Base-by-base conservation (phyloP, 441 rosid species). In the Gossypium davidsonii region DNA sequence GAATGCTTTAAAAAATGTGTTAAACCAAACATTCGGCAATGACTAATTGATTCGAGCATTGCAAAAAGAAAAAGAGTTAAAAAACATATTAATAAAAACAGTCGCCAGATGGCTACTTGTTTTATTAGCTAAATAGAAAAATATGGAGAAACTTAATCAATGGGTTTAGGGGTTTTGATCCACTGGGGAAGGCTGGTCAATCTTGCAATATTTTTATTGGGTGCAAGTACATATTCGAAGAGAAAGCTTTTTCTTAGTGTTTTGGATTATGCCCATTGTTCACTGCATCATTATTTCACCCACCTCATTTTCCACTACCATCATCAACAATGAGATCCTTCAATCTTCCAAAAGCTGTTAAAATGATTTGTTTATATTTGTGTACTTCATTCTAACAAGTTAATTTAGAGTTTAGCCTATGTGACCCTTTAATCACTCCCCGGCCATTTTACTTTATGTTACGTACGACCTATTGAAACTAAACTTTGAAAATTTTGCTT, bases 221-320 rank as follows among this genome's bases (percentile, higher is more conserved):
- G 51, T 12, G 51, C 2, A 46, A 48, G 21, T 3, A 52, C 18
- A 2, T 0, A 53, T 18, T 6, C 6, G 23, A 53, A 53, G 23
- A 53, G 20, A 53, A 53, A 53, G 25, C 23, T 17, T 6, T 17
- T 12, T 48, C 17, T 14, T 48, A 48, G 17, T 48, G 59, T 67
- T 51, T 49, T 15, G 59, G 59, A 51, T 67, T 49, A 26, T 44
- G 25, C 9, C 28, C 59, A 26, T 49, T 52, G 10, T 67, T 67
- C 59, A 26, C 28, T 26, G 59, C 11, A 46, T 48, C 56, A 44
- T 44, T 5, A 6, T 21, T 7, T 25, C 17, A 58, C 61, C 57
- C 57, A 67, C 57, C 48, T 67, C 57, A 48, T 49, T 67, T 67
- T 25, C 59, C 71, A 67, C 59, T 23, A 49, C 58, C 15, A 7